Evolutionary conservation across 805 yeast species (phyloP), one percentile per base, ranked within the genome.

Genomic region (Tetrapisispora pingtungensis): DNA sequence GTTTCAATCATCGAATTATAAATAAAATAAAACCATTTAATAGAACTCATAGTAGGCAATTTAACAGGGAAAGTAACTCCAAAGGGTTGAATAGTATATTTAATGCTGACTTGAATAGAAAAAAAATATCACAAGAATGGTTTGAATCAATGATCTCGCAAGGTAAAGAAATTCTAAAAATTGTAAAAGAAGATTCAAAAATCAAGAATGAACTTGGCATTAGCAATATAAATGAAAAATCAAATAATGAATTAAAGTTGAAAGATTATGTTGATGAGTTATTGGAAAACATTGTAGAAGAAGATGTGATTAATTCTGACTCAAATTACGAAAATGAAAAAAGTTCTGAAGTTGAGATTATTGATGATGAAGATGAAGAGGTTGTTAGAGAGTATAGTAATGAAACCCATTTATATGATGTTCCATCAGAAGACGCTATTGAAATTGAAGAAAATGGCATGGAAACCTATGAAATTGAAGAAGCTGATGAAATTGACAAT

Each of bases 151-250:
- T 34, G 4, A 19, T 35, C 13, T 13, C 5, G 19, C 22, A 41
- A 20, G 36, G 38, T 15, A 33, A 40, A 33, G 37, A 33, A 15
- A 17, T 18, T 18, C n/a, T 27, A 15, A 33, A 26, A 34, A 3
- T 10, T 24, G 28, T 33, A 5, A 33, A 33, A 33, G 33, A 40
- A 14, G 46, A 41, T 7, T 33, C 34, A 19, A 18, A 47, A 13
- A 36, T 14, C 20, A 40, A 15, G 1, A 7, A 15, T n/a, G 24
- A 12, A 6, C 12, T 17, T 26, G 12, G 8, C 5, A 15, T 6
- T 7, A 15, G 10, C 7, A 14, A 15, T 37, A 10, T 10, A 8
- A 18, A 10, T 6, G 12, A 28, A 14, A 10, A 27, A 27, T 20
- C 31, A 8, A 28, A 28, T 17, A 18, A 17, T 15, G 40, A 27